Conservation (phyloP, 1,139 yeast genomes). For the Scheffersomyces stambukii region DNA sequence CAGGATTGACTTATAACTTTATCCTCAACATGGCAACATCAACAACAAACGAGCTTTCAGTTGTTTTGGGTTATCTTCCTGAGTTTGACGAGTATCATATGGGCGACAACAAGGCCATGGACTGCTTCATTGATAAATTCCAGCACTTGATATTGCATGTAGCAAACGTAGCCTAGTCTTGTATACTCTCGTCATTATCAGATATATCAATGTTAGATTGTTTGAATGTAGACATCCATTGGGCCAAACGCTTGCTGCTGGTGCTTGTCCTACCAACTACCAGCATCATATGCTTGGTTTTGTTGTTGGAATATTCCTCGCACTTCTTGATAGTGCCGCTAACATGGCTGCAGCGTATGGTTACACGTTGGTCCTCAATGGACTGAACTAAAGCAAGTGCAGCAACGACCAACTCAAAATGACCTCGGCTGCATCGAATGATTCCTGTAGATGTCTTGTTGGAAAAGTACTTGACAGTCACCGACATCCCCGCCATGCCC, state of each 20-base stretch:
- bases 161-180: background rate
- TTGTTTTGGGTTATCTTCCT: conserved; percentile 17
- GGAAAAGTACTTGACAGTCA: conserved; percentile 78
- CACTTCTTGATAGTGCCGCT: conserved; percentile 90
- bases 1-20: conserved; percentile 18
- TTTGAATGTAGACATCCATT: no score
- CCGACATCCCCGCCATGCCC: conserved; percentile 58
- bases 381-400: conserved; percentile 63
- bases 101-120: conserved; percentile 9
- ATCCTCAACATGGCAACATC: conserved; percentile 18
- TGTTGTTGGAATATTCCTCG: conserved; percentile 58
- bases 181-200: conserved; percentile 1
- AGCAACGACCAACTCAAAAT: conserved; percentile 59
- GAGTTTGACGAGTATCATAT: conserved; percentile 12
- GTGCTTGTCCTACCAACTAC: conserved; percentile 9
- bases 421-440: conserved; percentile 67
- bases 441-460: conserved; percentile 83
- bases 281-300: conserved; percentile 35
- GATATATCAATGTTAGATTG: no score
- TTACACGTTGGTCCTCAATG: conserved; percentile 49
- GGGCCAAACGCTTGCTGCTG: no score
- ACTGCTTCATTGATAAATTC: conserved; percentile 7
- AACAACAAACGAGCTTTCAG: conserved; percentile 15
- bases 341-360: conserved; percentile 62
- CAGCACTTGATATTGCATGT: conserved; percentile 1